Conservation (phyloP, 2,329 filamentous ascomycete genomes). For the Acephala macrosclerotiorum region DNA sequence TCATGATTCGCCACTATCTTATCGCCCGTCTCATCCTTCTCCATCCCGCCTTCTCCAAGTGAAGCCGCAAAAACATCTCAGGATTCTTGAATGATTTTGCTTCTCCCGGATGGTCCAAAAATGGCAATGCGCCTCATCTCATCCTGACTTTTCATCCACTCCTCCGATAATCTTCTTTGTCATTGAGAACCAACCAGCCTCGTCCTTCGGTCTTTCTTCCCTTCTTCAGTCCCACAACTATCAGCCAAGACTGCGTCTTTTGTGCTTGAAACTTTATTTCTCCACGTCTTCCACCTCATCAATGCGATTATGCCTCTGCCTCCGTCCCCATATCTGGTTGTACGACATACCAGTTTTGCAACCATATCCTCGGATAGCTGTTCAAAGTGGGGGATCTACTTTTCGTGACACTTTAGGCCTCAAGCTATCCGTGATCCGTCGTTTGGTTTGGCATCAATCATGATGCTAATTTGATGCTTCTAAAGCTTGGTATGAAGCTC, state of each 20-base stretch:
- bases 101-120: background rate
- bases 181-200: background rate
- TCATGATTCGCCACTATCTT: slow-evolving; percentile 8
- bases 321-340: too few relatives aligned
- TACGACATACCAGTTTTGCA: too few relatives aligned
- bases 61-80: background rate
- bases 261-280: background rate
- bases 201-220: background rate
- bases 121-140: too few relatives aligned
- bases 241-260: slow-evolving; percentile 1
- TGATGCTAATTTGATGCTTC: background rate
- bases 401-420: slow-evolving; percentile 19
- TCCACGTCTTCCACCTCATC: background rate
- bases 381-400: background rate
- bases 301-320: too few relatives aligned
- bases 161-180: background rate
- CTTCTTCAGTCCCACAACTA: background rate
- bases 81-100: background rate
- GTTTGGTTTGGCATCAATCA: background rate
- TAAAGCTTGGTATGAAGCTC: background rate
- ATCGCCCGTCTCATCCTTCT: background rate
- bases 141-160: too few relatives aligned
- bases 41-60: background rate
- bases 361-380: too few relatives aligned
- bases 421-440: background rate